phyloP scores from a whole-genome alignment of 257 asterid genomes.

The Solanum neorickii region DNA sequence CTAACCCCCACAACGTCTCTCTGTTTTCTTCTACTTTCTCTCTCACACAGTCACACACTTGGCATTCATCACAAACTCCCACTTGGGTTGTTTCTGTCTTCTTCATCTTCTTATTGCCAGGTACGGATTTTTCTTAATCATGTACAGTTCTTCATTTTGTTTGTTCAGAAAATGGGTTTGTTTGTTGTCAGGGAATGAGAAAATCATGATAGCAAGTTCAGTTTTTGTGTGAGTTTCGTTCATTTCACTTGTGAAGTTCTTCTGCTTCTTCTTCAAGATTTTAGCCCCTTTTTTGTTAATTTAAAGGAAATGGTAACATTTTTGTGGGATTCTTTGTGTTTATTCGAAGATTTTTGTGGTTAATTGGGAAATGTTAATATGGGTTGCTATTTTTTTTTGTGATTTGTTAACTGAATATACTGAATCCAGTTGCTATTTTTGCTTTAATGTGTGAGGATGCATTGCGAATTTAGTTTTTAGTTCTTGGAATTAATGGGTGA shows the following conservation, averaged over 20 bases:
- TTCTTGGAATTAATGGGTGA: neutral
- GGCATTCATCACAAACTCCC: neutral
- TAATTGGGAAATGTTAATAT: neutral
- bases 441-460: neutral
- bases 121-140: neutral
- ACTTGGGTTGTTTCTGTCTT: neutral
- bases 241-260: too few relatives aligned
- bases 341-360: neutral
- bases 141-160: neutral
- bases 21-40: neutral
- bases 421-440: neutral
- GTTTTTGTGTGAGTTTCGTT: neutral
- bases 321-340: too few relatives aligned
- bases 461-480: neutral
- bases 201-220: neutral
- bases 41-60: neutral
- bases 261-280: neutral
- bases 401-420: neutral
- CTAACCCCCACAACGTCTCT: neutral
- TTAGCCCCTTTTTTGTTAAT: neutral
- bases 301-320: neutral
- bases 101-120: neutral
- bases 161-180: neutral
- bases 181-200: neutral
- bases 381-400: neutral